Conservation (phyloP, 768 basidiomycete genomes). For the Boletellus sp. region DNA sequence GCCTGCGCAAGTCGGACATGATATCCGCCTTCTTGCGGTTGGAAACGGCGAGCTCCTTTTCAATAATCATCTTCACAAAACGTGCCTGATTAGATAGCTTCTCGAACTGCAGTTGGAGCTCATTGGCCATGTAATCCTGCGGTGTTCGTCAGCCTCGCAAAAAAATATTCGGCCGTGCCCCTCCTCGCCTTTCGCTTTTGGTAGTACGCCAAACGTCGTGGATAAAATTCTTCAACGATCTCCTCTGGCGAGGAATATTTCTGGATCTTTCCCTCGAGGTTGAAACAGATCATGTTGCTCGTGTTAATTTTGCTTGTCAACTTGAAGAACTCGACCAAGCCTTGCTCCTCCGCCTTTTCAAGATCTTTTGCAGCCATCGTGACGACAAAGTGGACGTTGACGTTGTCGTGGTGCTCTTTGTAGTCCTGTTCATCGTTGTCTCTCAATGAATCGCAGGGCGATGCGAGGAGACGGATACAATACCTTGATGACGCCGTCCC, state of each 20-base stretch:
- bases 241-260: constrained; percentile 88
- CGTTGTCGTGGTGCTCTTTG: constrained; percentile 93
- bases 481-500: constrained; percentile 78
- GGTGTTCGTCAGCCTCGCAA: neutral
- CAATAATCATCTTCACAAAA: constrained; percentile 94
- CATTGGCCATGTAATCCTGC: constrained; percentile 81
- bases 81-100: constrained; percentile 91
- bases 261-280: constrained; percentile 93
- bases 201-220: constrained; percentile 82
- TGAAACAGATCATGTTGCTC: constrained; percentile 98
- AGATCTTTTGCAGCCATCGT: constrained; percentile 77
- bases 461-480: neutral
- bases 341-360: constrained; percentile 85
- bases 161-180: neutral
- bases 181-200: constrained; percentile 87
- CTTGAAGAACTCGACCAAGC: constrained; percentile 89
- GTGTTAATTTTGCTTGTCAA: constrained; percentile 80
- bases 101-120: constrained; percentile 78
- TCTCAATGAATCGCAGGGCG: neutral
- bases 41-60: constrained; percentile 73
- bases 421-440: constrained; percentile 64
- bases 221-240: constrained; percentile 91
- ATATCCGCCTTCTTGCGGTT: constrained; percentile 89
- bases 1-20: constrained; percentile 74
- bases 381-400: constrained; percentile 84